Percentiles rank a stretch among this genome's conserved stretches.
Conservation (phyloP, 2,329 filamentous ascomycete genomes). For the Calonectria pseudoturangicola region DNA sequence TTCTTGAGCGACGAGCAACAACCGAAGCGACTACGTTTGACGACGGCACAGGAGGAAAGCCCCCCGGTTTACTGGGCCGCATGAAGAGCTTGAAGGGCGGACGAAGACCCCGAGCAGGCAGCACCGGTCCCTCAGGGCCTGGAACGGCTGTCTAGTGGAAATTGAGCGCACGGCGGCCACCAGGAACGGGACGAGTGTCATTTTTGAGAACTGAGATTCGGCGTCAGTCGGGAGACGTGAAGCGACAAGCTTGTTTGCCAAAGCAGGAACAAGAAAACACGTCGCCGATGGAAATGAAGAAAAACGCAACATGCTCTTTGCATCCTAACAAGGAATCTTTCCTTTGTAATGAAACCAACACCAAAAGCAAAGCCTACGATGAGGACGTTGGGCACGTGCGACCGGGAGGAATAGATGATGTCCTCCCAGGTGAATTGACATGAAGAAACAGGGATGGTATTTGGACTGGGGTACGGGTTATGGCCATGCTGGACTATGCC, state of each 20-base stretch:
- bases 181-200: constrained; percentile 45
- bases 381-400: constrained; percentile 19
- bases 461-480: constrained; percentile 17
- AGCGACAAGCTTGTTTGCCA: constrained; percentile 29
- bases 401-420: constrained; percentile 19
- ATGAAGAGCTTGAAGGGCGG: constrained; percentile 89
- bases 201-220: constrained; percentile 32
- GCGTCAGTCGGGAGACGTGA: constrained; percentile 34
- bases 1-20: constrained; percentile 79
- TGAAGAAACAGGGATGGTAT: constrained; percentile 38
- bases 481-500: constrained; percentile 3
- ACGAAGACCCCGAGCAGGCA: constrained; percentile 65
- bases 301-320: constrained; percentile 30
- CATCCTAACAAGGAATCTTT: constrained; percentile 45
- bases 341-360: constrained; percentile 41
- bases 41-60: constrained; percentile 66
- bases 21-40: constrained; percentile 69
- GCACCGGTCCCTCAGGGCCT: constrained; percentile 60
- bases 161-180: constrained; percentile 48
- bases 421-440: constrained; percentile 39
- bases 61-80: constrained; percentile 82
- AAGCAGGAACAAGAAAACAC: constrained; percentile 51
- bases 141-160: constrained; percentile 64
- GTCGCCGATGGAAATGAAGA: constrained; percentile 44
- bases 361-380: constrained; percentile 31